Evolutionary conservation across 179 eudicot species (phyloP), one percentile per base, ranked within the genome.

Genomic region (Gypsophila paniculata): DNA sequence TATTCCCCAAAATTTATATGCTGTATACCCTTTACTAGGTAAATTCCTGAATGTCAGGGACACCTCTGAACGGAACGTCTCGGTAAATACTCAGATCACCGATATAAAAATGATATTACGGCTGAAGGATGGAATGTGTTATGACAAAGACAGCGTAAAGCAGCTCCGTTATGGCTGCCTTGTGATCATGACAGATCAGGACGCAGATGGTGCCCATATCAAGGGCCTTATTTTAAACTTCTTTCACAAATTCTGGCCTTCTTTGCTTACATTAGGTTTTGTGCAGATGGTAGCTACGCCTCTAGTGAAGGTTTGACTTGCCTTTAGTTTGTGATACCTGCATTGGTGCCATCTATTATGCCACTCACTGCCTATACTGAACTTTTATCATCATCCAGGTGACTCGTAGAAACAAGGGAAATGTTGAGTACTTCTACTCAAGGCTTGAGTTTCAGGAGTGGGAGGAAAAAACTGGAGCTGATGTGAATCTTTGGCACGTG

Each of bases 161-260:
- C 74, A 83, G 22, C 78, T 93, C 72, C 87, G 97, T 76, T 93
- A 93, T 81, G 98, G 98, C 21, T 96, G 91, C 76, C 75, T 93
- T 64, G 91, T 93, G 98, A 91, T 93, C 6, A 93, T 93, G 98
- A 82, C 98, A 46, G 98, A 93, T 91, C 98, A 93, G 98, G 98
- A 97, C 11, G 91, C 98, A 34, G 97, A n/a, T n/a, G n/a, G n/a
- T n/a, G n/a, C n/a, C n/a, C n/a, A 93, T 74, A 93, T 93, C 74
- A 93, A 91, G 81, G 97, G 98, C 75, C 82, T 93, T 59, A 57
- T 93, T 25, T 88, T 93, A 12, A 91, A 93, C 71, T 89, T 91
- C 72, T 80, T 91, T 79, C 96, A 91, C 72, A 76, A 96, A 32
- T 93, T 91, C 76, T 93, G 98, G 98, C 98, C 98, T 19, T 88